phyloP scores from a whole-genome alignment of 345 rosid genomes.

The Diplotaxis tenuifolia region DNA sequence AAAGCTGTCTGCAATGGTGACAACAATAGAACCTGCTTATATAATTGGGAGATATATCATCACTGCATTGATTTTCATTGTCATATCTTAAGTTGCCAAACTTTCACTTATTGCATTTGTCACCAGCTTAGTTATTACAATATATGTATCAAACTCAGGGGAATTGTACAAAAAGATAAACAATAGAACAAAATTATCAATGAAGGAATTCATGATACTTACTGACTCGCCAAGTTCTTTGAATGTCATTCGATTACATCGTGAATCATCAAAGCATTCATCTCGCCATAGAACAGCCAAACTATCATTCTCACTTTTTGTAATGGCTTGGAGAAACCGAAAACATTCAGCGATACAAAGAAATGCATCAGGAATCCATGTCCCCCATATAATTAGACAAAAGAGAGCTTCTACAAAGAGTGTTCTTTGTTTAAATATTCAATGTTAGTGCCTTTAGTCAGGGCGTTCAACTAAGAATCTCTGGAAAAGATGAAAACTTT shows the following conservation, averaged over 20 bases:
- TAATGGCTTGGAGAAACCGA: constrained; percentile 52
- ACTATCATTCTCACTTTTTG: constrained; percentile 49
- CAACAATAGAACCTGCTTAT: too few relatives aligned
- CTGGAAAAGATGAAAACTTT: constrained; percentile 58
- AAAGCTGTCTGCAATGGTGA: constrained; percentile 91
- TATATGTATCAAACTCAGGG: not conserved
- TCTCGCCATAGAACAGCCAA: constrained; percentile 76
- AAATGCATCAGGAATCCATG: constrained; percentile 74
- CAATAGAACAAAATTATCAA: not conserved
- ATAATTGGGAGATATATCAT: constrained; percentile 77
- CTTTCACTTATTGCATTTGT: constrained; percentile 59
- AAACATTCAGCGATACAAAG: constrained; percentile 78
- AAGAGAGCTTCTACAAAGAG: not conserved
- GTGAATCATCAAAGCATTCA: constrained; percentile 54
- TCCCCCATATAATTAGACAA: constrained; percentile 49
- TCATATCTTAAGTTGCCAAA: constrained; percentile 64
- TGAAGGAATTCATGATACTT: constrained; percentile 31
- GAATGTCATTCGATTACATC: constrained; percentile 53
- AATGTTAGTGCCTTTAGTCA: constrained; percentile 43
- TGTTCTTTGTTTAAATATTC: not conserved
- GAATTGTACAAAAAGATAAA: not conserved
- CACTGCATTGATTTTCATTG: constrained; percentile 77
- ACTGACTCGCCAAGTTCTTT: constrained; percentile 71
- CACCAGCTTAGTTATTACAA: constrained; percentile 57
- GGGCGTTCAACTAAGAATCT: constrained; percentile 61